These are phyloP conservation scores for Pisolithus orientalis DNA, from an alignment of 768 basidiomycete genomes.

Conservation along the genomic window DNA sequence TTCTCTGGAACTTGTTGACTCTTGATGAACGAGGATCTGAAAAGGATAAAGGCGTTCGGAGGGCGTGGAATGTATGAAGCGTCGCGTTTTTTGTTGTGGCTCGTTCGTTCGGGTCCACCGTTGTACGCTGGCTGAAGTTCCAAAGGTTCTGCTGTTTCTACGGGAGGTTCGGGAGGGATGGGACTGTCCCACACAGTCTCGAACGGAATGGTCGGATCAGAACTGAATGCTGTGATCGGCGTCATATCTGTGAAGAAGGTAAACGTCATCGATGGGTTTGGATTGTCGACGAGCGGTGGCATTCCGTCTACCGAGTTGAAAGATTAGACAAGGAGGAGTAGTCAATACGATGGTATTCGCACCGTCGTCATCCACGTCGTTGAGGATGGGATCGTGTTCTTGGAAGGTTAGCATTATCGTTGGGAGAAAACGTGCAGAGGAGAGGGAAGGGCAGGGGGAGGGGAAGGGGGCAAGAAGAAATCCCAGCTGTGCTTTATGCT, in stretches of 20 bases:
- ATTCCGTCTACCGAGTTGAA: conserved; percentile 33
- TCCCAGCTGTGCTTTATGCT: conserved; percentile 28
- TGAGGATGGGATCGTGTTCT: conserved; percentile 20
- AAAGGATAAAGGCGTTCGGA: conserved; percentile 83
- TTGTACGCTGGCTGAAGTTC: conserved; percentile 19
- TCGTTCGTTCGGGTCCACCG: conserved; percentile 31
- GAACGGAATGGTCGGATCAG: conserved; percentile 29
- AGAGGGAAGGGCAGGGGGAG: conserved; percentile 13
- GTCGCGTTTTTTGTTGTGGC: conserved; percentile 59
- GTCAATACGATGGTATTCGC: not conserved
- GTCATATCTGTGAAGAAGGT: conserved; percentile 62
- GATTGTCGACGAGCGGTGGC: conserved; percentile 50
- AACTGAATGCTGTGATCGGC: conserved; percentile 41
- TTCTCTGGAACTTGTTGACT: conserved; percentile 68
- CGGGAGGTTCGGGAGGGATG: conserved; percentile 11
- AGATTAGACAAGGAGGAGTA: conserved; percentile 6
- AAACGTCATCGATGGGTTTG: conserved; percentile 46
- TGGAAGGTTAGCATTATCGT: conserved; percentile 22
- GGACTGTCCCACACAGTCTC: conserved; percentile 28
- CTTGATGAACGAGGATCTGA: conserved; percentile 71
- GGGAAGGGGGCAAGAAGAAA: conserved; percentile 13
- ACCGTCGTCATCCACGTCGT: conserved; percentile 34
- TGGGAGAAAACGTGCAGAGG: not conserved
- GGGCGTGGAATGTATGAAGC: conserved; percentile 76
- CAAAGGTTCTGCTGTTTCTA: conserved; percentile 10